Base-by-base conservation (phyloP, 352 stramenopile species). In the Globisporangium recalcitrans region DNA sequence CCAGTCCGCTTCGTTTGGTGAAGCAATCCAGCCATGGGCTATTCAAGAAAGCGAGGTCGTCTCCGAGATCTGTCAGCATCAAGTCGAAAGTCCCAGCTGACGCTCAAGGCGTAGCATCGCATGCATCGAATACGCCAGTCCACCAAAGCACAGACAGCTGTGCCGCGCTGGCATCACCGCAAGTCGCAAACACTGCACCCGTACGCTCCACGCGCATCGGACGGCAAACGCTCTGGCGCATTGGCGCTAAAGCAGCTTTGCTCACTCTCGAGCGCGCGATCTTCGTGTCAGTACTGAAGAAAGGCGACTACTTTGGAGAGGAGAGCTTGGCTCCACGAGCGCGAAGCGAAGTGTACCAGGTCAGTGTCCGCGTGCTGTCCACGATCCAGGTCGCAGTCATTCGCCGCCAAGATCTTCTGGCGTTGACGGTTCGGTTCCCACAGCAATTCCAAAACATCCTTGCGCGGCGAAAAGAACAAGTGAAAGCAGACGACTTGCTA, bases 241-340 rank as follows among this genome's bases (percentile, higher is more conserved):
- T 60, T 21, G 49, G 47, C 16, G 32, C 47, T 7, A 51, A 55
- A 13, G 9, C n/a, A 3, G 42, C 31, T 13, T n/a, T 42, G 10
- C 14, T 26, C n/a, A 46, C 22, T 6, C 29, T 11, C 0, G 59
- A 62, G 5, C 38, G 53, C 13, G 59, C 64, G 14, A 73, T 82
- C 27, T 73, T 81, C 1, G 77, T 91, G 16, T 77, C 73, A 0
- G 65, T 91, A 8, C 65, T 91, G 6, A 79, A 84, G 46, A 67
- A 73, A 26, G 65, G 73, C 48, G 78, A 88, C 36, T 85, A 70
- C 56, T 90, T 90, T 27, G 80, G 80, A 4, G 73, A 87, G 44
- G 80, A 90, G 49, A 86, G 80, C 53, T 58, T 90, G 19, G 44
- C 67, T 2, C 58, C 62, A 16, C 34, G 14, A 22, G 49, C 67